Conservation (phyloP, 805 yeast species). For the Saccharomycopsis babjevae region DNA sequence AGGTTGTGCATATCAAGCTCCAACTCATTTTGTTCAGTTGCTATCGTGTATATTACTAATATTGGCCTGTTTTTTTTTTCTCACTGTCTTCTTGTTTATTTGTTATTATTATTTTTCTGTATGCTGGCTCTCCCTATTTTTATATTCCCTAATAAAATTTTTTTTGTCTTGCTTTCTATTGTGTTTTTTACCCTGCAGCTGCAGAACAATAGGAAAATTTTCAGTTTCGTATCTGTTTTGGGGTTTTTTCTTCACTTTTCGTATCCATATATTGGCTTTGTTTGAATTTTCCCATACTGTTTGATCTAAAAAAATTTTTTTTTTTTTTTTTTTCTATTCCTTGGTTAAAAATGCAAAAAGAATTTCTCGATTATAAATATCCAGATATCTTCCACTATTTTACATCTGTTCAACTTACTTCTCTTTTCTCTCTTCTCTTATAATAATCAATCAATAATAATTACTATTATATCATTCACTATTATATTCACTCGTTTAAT, state of each 20-base stretch:
- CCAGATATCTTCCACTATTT: conserved; percentile 9
- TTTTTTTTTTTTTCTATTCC: background rate
- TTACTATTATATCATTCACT: conserved; percentile 24
- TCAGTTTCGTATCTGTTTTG: too few species aligned
- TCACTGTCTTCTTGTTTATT: too few species aligned
- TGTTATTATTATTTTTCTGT: too few species aligned
- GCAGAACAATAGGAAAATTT: background rate
- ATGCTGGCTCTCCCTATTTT: too few species aligned
- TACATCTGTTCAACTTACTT: conserved; percentile 19
- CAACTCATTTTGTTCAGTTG: too few species aligned
- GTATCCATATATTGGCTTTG: background rate
- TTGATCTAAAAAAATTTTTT: background rate
- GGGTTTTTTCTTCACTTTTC: background rate
- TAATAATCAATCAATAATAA: conserved; percentile 18
- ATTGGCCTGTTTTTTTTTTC: too few species aligned
- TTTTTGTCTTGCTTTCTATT: background rate
- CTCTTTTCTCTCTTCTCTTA: conserved; percentile 20
- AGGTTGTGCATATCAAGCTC: too few species aligned
- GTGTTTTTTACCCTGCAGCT: background rate
- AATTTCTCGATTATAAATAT: background rate
- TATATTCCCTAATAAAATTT: too few species aligned
- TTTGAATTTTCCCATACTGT: background rate
- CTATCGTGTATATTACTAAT: too few species aligned
- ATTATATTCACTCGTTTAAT: conserved; percentile 23
- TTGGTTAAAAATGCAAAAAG: background rate